Evolutionary conservation across 1,284 basidiomycete species (phyloP).

Genomic region (Afroboletus lepidellus): DNA sequence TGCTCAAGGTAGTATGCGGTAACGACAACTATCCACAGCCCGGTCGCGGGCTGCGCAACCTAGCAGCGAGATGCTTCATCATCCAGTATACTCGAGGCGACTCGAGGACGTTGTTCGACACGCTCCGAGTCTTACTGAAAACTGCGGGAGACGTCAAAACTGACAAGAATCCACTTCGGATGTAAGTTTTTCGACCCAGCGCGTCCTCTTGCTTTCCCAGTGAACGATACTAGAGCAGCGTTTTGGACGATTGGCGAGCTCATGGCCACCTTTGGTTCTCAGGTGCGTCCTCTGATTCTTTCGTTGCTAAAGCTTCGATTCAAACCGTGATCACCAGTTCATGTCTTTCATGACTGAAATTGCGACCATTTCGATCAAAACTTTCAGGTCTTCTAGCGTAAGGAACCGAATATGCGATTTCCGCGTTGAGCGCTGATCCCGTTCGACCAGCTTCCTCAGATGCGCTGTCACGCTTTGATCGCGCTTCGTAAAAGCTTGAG

Average conservation of each 20-base stretch:
- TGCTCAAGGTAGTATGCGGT: constrained; percentile 65
- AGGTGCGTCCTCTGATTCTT: constrained; percentile 48
- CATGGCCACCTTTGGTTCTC: constrained; percentile 80
- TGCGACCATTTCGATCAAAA: constrained; percentile 60
- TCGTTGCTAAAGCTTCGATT: neutral
- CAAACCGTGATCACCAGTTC: constrained; percentile 50
- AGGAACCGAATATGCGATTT: constrained; percentile 21
- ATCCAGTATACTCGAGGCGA: constrained; percentile 82
- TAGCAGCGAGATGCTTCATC: constrained; percentile 78
- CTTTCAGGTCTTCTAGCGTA: constrained; percentile 70
- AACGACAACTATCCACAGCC: constrained; percentile 69
- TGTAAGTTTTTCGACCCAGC: constrained; percentile 47
- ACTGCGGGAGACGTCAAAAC: constrained; percentile 72
- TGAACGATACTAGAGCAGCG: constrained; percentile 52
- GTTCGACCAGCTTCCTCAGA: constrained; percentile 61
- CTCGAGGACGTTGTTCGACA: constrained; percentile 83
- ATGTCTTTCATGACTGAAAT: constrained; percentile 96
- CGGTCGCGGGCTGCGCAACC: constrained; percentile 81
- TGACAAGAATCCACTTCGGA: constrained; percentile 63
- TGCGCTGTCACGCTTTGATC: constrained; percentile 80
- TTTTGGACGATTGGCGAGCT: constrained; percentile 86
- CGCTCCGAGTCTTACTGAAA: constrained; percentile 77
- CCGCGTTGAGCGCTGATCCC: constrained; percentile 2
- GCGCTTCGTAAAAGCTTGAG: constrained; percentile 75
- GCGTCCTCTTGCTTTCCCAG: constrained; percentile 3